A percentile compares a stretch with the other conserved stretches of the same genome.
Conservation (phyloP, 208 protist genomes). For the Trypanosoma grayi region DNA sequence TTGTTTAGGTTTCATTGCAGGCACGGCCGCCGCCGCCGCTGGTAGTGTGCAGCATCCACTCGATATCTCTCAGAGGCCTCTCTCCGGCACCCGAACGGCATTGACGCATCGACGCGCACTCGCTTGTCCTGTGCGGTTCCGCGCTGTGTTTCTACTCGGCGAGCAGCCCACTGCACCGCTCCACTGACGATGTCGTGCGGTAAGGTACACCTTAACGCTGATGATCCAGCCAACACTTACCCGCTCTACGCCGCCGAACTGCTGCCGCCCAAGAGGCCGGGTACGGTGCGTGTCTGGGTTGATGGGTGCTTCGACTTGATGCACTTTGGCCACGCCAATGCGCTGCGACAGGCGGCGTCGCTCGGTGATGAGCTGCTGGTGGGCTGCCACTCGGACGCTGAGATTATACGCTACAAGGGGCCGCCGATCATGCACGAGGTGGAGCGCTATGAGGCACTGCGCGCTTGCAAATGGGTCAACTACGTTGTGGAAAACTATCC, state of each 20-base stretch:
- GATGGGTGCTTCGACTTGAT: constrained; percentile 93
- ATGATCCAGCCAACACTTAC: constrained; percentile 62
- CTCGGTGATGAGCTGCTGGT: constrained; percentile 96
- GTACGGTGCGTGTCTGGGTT: constrained; percentile 80
- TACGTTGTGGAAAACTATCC: constrained; percentile 95
- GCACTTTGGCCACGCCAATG: constrained; percentile 90
- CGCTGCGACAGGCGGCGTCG: constrained; percentile 77
- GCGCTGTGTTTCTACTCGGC: no score
- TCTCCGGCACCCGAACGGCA: no score
- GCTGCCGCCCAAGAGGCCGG: constrained; percentile 64
- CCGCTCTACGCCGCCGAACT: constrained; percentile 40
- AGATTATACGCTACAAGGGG: constrained; percentile 95
- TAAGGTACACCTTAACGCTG: constrained; percentile 69
- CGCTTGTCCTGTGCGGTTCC: not conserved
- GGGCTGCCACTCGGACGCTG: constrained; percentile 96
- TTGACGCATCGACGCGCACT: no score
- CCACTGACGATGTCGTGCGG: not conserved
- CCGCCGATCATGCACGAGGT: constrained; percentile 96
- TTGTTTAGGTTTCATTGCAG: no score
- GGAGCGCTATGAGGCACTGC: constrained; percentile 93
- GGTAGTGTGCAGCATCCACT: no score
- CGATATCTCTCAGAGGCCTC: no score
- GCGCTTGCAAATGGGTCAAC: constrained; percentile 98
- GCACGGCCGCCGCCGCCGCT: no score
- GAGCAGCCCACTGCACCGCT: no score